phyloP scores from a whole-genome alignment of 495 filamentous ascomycete genomes.

The Daldinia caldariorum region DNA sequence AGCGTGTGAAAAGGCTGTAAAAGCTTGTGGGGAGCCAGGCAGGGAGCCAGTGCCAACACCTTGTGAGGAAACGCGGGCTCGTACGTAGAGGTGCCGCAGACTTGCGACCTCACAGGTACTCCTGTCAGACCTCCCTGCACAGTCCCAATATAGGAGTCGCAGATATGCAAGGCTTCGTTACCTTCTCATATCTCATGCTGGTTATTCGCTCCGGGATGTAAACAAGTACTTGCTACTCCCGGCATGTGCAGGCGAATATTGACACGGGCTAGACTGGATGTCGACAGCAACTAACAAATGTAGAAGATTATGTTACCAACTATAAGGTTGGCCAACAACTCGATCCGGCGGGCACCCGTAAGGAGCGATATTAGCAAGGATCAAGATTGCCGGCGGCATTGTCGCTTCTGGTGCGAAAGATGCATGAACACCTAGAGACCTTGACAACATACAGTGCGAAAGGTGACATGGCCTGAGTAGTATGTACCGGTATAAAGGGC shows the following conservation, averaged over 20 bases:
- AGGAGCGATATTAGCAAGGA: constrained; percentile 11
- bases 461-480: not conserved
- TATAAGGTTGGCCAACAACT: not conserved
- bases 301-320: not conserved
- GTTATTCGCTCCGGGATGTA: constrained; percentile 20
- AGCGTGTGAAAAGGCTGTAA: constrained; percentile 33
- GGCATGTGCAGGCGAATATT: constrained; percentile 40
- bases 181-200: constrained; percentile 38
- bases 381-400: constrained; percentile 16
- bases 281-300: constrained; percentile 7
- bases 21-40: constrained; percentile 27
- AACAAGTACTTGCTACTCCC: constrained; percentile 40
- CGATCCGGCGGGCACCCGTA: constrained; percentile 11
- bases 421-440: constrained; percentile 27
- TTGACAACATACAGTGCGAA: constrained; percentile 31
- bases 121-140: constrained; percentile 37
- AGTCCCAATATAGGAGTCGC: constrained; percentile 28
- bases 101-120: constrained; percentile 23
- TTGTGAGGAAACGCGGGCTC: constrained; percentile 14
- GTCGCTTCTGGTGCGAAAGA: constrained; percentile 15
- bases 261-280: constrained; percentile 11
- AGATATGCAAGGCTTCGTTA: constrained; percentile 37
- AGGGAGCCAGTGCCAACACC: constrained; percentile 24
- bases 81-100: constrained; percentile 31
- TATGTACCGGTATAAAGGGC: constrained; percentile 21